Evolutionary conservation across 495 filamentous ascomycete genomes (phyloP), one percentile per base, ranked within the genome.

Genomic region (Aspergillus ostianus): DNA sequence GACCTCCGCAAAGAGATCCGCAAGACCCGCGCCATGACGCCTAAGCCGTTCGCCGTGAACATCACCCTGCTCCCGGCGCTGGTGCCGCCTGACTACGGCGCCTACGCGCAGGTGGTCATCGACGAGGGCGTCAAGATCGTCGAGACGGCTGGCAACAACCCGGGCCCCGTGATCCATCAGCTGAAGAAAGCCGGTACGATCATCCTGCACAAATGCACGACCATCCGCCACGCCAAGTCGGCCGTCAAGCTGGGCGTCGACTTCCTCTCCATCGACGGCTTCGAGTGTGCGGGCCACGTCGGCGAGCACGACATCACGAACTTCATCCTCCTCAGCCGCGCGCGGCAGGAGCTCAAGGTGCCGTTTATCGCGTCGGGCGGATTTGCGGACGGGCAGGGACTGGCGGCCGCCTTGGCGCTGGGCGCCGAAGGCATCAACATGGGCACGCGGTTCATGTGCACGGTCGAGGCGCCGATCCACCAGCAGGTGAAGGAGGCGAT

Each of bases 301-400:
- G 94, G 94, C 63, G 94, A 98, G 80, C 83, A 84, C 48, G 94
- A 98, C 68, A 96, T 98, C 74, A 97, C 94, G 62, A 98, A 98
- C 75, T 94, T 98, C 75, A 96, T 98, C 62, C 84, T 98, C 8
- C 81, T 98, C 47, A 87, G 84, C 72, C 83, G 91, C 47, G 94
- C 94, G 41, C 81, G 93, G 19, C 94, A 98, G 77, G 84, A 85
- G 2, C 83, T 98, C 48, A 84, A 82, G 27, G 85, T 92, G 29
- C 94, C 94, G 5, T 98, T 98, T 71, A 97, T 98, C 68, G 94
- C 94, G 1, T 93, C 89, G 0, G 94, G 94, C 36, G 94, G 94
- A 7, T 97, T 98, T 67, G 94, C 92, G 17, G 94, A 98, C 71
- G 94, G 94, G 2, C 86, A 97, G 63, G 94, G 94, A 6, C 80